Conservation (phyloP, 106 monocot genomes). For the Hemerocallis citrina region DNA sequence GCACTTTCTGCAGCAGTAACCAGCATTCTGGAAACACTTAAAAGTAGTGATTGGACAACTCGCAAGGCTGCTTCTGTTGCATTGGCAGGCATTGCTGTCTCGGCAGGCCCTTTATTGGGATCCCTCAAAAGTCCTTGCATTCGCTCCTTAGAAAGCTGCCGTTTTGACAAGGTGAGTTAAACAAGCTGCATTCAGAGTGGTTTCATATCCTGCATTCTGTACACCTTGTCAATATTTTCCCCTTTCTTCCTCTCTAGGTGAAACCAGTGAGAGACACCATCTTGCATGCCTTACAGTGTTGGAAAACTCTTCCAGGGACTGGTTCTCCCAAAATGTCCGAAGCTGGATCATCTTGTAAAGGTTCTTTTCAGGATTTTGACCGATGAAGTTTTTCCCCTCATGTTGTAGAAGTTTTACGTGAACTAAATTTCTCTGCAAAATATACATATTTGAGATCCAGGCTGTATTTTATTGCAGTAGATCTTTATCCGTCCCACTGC, state of each 20-base stretch:
- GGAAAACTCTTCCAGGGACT: slow-evolving; percentile 62
- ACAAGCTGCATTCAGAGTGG: not conserved
- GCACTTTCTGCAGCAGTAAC: slow-evolving; percentile 54
- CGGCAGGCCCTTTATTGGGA: slow-evolving; percentile 16
- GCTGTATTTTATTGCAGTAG: too few relatives aligned
- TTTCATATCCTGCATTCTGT: not conserved
- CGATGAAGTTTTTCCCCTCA: not conserved
- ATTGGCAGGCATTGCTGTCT: slow-evolving; percentile 46
- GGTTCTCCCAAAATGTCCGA: slow-evolving; percentile 57
- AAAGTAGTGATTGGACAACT: slow-evolving; percentile 81
- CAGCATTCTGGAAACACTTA: slow-evolving; percentile 62
- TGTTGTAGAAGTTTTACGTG: not conserved
- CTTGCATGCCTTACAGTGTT: slow-evolving; percentile 66
- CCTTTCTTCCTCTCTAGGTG: slow-evolving; percentile 38
- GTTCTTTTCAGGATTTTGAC: slow-evolving; percentile 19
- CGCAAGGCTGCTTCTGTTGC: slow-evolving; percentile 81
- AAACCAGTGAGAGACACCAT: slow-evolving; percentile 92
- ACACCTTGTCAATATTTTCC: not conserved
- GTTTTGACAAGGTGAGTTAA: slow-evolving; percentile 81
- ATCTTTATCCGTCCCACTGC: too few relatives aligned
- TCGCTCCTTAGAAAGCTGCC: slow-evolving; percentile 65
- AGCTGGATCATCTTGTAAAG: slow-evolving; percentile 74
- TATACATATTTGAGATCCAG: not conserved
- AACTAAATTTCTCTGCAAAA: not conserved
- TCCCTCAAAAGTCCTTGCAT: slow-evolving; percentile 41